Percentiles rank a stretch among this genome's conserved stretches.
phyloP scores from a whole-genome alignment of 2,329 filamentous ascomycete species.

The Fusarium marasasianum region DNA sequence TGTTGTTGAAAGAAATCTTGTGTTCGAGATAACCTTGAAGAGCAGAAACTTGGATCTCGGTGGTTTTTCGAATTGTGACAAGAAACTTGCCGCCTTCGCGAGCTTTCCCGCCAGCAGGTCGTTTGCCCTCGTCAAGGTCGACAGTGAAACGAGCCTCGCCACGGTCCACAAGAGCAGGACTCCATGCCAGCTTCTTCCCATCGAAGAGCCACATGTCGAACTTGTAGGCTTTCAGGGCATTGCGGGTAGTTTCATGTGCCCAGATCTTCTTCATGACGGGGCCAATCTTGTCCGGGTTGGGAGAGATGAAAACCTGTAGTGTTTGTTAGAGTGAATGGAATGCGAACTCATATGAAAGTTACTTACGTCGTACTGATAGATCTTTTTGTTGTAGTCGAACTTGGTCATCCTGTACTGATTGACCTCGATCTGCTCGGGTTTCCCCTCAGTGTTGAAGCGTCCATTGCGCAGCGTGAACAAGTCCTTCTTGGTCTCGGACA shows the following conservation, averaged over 20 bases:
- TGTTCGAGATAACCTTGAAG: constrained; percentile 74
- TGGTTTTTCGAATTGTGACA: constrained; percentile 71
- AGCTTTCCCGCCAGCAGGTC: constrained; percentile 47
- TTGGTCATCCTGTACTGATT: constrained; percentile 79
- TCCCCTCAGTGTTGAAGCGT: constrained; percentile 66
- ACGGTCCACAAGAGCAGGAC: constrained; percentile 52
- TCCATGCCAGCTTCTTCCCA: constrained; percentile 87
- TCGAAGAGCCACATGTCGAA: constrained; percentile 75
- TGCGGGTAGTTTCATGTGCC: constrained; percentile 70
- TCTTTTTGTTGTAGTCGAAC: constrained; percentile 65
- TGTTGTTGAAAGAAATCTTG: constrained; percentile 67
- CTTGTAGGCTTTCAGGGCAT: constrained; percentile 58
- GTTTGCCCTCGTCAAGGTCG: constrained; percentile 76
- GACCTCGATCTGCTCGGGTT: constrained; percentile 63
- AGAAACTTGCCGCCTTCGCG: constrained; percentile 61
- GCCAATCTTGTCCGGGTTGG: constrained; percentile 67
- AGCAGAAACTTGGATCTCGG: constrained; percentile 72
- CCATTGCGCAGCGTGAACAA: constrained; percentile 48
- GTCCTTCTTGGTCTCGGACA: constrained; percentile 47
- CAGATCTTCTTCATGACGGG: constrained; percentile 80
- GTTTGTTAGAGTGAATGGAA: constrained; percentile 11
- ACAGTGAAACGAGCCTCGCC: constrained; percentile 67
- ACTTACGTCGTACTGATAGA: constrained; percentile 89
- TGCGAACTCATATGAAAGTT: not conserved
- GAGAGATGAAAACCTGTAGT: constrained; percentile 70